Evolutionary conservation across 345 rosid genomes (phyloP), one percentile per base, ranked within the genome.

Genomic region (Acer saccharum): DNA sequence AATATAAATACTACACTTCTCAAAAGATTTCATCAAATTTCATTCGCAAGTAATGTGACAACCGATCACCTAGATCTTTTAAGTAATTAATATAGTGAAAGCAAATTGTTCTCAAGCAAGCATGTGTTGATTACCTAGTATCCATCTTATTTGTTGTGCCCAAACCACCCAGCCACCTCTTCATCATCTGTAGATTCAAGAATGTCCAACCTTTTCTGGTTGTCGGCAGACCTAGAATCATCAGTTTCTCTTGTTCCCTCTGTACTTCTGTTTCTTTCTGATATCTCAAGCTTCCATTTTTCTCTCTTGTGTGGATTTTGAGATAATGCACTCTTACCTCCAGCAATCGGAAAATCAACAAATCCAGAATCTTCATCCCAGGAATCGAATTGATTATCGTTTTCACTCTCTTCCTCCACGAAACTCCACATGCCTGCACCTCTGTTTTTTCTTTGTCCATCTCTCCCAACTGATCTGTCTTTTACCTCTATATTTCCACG

Each of bases 81-180:
- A 10, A 16, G 21, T 18, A 17, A 57, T 43, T 43, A 43, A 43
- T 43, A 43, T 43, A 43, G 46, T 9, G 46, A 43, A 43, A 7
- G 10, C 44, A 41, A 41, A 41, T 41, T 41, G 9, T 41, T 41
- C 4, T 12, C 3, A 48, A 48, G 54, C 16, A 50, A 17, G 8
- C 39, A 4, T 57, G 62, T 16, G 17, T 17, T 35, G 50, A 35
- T 67, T 52, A 27, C 65, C 68, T 4, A 27, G 32, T 52, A 50
- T 52, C 71, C 25, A 13, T 71, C 55, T 69, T 72, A 74, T 65
- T 7, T 72, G 43, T 7, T 70, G 52, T 29, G 68, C 11, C 80
- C 85, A 83, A 93, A 93, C 97, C 97, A 95, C 35, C 86, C 91
- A 21, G 87, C 85, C 86, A 92, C 85, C 78, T 90, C 94, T 77